Conservation (phyloP, 2,329 filamentous ascomycete genomes). For the Aspergillus amoenus region DNA sequence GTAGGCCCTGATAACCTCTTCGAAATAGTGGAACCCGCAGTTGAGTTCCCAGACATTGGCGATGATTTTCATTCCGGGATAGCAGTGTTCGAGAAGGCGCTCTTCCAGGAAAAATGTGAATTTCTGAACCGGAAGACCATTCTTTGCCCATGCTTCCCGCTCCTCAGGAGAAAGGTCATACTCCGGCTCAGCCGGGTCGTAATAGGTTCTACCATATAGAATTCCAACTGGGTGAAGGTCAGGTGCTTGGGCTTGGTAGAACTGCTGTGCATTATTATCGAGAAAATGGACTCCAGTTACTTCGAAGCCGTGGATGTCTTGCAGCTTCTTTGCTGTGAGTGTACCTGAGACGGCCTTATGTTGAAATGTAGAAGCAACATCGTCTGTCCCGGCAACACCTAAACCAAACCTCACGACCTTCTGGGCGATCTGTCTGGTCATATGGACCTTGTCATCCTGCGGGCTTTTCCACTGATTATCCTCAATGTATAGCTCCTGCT, state of each 20-base stretch:
- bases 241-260: constrained; percentile 47
- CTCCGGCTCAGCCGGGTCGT: constrained; percentile 40
- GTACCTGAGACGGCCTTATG: constrained; percentile 32
- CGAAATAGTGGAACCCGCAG: constrained; percentile 65
- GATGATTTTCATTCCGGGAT: constrained; percentile 64
- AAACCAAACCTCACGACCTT: constrained; percentile 54
- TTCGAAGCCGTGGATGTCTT: constrained; percentile 60
- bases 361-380: constrained; percentile 39
- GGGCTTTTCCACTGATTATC: constrained; percentile 43
- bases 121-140: constrained; percentile 24
- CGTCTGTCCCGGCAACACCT: constrained; percentile 45
- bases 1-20: constrained; percentile 54
- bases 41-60: constrained; percentile 57
- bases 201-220: constrained; percentile 53
- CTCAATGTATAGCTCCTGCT: constrained; percentile 43
- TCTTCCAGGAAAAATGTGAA: constrained; percentile 69
- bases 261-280: constrained; percentile 43
- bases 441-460: constrained; percentile 31
- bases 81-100: constrained; percentile 55
- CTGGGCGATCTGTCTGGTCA: constrained; percentile 48
- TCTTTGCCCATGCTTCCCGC: constrained; percentile 23
- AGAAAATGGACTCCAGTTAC: constrained; percentile 55
- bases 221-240: constrained; percentile 54
- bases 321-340: constrained; percentile 44
- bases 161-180: constrained; percentile 41